Evolutionary conservation across 768 basidiomycete species (phyloP).

Genomic region (Leccinum fibrillosum): DNA sequence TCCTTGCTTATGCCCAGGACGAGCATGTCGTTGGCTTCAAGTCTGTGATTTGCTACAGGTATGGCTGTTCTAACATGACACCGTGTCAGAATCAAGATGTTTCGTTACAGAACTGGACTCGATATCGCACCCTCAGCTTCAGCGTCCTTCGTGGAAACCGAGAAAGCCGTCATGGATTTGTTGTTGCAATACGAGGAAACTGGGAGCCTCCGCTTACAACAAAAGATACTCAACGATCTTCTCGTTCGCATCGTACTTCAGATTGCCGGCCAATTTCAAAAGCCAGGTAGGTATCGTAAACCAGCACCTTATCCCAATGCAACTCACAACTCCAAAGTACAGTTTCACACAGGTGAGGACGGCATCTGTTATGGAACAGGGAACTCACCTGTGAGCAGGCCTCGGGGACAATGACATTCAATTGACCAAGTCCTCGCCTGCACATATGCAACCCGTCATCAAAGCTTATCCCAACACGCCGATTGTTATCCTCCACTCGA

Average conservation of each 20-base stretch:
- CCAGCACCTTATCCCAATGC: neutral
- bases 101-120: slow-evolving; percentile 53
- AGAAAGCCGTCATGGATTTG: slow-evolving; percentile 33
- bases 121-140: slow-evolving; percentile 40
- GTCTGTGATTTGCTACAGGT: slow-evolving; percentile 68
- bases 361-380: neutral
- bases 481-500: slow-evolving; percentile 69
- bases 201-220: slow-evolving; percentile 47
- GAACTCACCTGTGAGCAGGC: slow-evolving; percentile 26
- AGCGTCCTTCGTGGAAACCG: slow-evolving; percentile 24
- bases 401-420: slow-evolving; percentile 73
- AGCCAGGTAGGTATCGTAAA: slow-evolving; percentile 49
- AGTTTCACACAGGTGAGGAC: slow-evolving; percentile 66
- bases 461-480: slow-evolving; percentile 55
- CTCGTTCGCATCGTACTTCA: slow-evolving; percentile 55
- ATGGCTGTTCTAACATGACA: neutral
- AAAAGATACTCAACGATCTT: slow-evolving; percentile 65
- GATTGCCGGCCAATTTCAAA: slow-evolving; percentile 48
- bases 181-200: slow-evolving; percentile 34
- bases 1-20: slow-evolving; percentile 41
- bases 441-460: slow-evolving; percentile 67
- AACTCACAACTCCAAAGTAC: slow-evolving; percentile 44
- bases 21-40: slow-evolving; percentile 65
- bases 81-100: neutral
- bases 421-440: slow-evolving; percentile 55